Conservation (phyloP, 2,329 filamentous ascomycete genomes). For the Xylariomycetidae sp. region DNA sequence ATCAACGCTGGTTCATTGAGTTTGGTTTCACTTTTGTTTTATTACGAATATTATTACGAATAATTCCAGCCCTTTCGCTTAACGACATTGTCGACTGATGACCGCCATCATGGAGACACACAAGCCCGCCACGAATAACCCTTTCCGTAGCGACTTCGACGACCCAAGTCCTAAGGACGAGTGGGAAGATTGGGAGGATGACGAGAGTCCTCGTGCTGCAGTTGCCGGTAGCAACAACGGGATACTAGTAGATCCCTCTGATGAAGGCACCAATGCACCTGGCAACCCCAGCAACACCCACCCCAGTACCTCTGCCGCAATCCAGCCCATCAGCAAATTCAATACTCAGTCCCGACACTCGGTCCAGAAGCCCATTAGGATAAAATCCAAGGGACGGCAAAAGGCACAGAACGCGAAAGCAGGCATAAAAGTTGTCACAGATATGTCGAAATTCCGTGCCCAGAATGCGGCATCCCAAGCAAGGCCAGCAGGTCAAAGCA, state of each 20-base stretch:
- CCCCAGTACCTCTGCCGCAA: no score
- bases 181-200: slow-evolving; percentile 29
- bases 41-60: slow-evolving; percentile 9
- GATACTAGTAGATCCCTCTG: slow-evolving; percentile 19
- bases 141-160: slow-evolving; percentile 11
- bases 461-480: slow-evolving; percentile 40
- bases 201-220: slow-evolving; percentile 13
- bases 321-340: no score
- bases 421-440: slow-evolving; percentile 66
- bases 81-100: slow-evolving; percentile 2
- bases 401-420: slow-evolving; percentile 56
- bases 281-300: slow-evolving; percentile 9
- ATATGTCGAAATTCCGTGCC: slow-evolving; percentile 53
- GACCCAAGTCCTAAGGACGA: slow-evolving; percentile 17
- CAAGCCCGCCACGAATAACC: slow-evolving; percentile 15
- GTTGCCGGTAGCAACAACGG: slow-evolving; percentile 9
- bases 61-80: slow-evolving; percentile 5
- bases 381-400: slow-evolving; percentile 58
- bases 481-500: no score
- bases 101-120: slow-evolving; percentile 17
- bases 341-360: slow-evolving; percentile 27
- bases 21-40: no score
- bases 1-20: slow-evolving; percentile 24
- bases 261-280: slow-evolving; percentile 9
- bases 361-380: slow-evolving; percentile 36